Evolutionary conservation across 164 flowering plant species (phyloP).

Genomic region (Magnolia changhungtana): DNA sequence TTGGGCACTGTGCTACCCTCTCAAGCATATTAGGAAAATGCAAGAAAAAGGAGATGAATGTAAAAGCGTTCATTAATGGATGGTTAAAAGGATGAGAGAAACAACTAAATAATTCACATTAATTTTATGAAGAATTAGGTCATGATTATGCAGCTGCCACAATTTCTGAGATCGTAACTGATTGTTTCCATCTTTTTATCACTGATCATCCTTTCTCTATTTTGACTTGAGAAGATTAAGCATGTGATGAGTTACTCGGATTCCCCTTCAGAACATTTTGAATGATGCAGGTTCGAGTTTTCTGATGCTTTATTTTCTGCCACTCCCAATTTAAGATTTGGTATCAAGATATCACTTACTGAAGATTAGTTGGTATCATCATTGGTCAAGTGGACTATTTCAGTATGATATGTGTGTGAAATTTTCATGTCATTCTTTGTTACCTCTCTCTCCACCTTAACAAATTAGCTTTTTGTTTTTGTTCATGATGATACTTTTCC

Average conservation of each 20-base stretch:
- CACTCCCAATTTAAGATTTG: too few relatives aligned
- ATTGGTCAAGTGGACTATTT: too few relatives aligned
- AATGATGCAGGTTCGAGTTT: slow-evolving; percentile 29
- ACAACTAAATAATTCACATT: too few relatives aligned
- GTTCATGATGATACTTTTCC: too few relatives aligned
- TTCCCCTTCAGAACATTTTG: slow-evolving; percentile 40
- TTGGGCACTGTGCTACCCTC: background rate
- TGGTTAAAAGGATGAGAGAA: background rate
- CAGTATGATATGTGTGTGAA: too few relatives aligned
- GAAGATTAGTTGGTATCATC: too few relatives aligned
- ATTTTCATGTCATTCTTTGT: too few relatives aligned
- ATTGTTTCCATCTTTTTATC: background rate
- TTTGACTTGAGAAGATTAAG: slow-evolving; percentile 5
- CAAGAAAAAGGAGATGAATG: background rate
- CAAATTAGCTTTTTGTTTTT: background rate
- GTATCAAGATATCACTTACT: too few relatives aligned
- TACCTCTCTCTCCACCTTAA: too few relatives aligned
- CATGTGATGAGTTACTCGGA: slow-evolving; percentile 38
- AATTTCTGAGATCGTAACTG: too few relatives aligned
- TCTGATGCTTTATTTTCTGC: slow-evolving; percentile 19
- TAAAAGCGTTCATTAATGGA: background rate
- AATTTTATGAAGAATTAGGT: too few relatives aligned
- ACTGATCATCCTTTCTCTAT: background rate
- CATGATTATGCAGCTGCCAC: too few relatives aligned
- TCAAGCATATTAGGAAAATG: background rate